Conservation (phyloP, 140 eudicot genomes). For the Flaveria floridana region DNA sequence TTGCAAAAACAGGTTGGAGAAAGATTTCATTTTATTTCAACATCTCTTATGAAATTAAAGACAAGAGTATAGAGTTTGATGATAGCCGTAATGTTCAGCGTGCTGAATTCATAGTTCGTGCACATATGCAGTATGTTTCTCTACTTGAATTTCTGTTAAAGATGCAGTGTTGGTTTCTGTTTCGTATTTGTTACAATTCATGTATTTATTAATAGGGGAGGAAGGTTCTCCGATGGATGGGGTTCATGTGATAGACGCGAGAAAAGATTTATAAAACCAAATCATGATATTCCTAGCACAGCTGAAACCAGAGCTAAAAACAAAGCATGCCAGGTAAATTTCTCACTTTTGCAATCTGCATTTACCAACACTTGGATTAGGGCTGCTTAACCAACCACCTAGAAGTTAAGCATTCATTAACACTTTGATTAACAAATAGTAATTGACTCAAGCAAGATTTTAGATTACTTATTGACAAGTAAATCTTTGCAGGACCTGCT, state of each 20-base stretch:
- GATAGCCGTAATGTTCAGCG: slow-evolving; percentile 85
- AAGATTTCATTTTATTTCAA: slow-evolving; percentile 95
- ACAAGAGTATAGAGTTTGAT: slow-evolving; percentile 89
- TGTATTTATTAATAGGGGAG: slow-evolving; percentile 52
- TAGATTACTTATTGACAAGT: slow-evolving; percentile 17
- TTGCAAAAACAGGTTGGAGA: slow-evolving; percentile 77
- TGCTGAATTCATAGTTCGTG: slow-evolving; percentile 91
- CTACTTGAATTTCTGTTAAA: slow-evolving; percentile 11
- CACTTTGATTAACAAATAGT: slow-evolving; percentile 8
- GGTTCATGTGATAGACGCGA: slow-evolving; percentile 96
- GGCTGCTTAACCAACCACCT: neutral
- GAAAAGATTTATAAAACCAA: slow-evolving; percentile 83
- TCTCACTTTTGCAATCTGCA: neutral
- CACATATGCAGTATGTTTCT: slow-evolving; percentile 86
- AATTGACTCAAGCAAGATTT: neutral
- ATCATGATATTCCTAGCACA: slow-evolving; percentile 94
- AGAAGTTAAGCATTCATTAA: neutral
- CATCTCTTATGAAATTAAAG: slow-evolving; percentile 88
- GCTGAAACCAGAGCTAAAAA: slow-evolving; percentile 99
- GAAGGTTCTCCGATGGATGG: slow-evolving; percentile 99
- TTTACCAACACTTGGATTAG: neutral
- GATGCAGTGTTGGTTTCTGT: slow-evolving; percentile 23
- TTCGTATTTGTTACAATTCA: neutral
- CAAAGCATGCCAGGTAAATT: slow-evolving; percentile 89
- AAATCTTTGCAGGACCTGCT: slow-evolving; percentile 65